Evolutionary conservation across 768 basidiomycete genomes (phyloP).

Genomic region (Paxillus involutus): DNA sequence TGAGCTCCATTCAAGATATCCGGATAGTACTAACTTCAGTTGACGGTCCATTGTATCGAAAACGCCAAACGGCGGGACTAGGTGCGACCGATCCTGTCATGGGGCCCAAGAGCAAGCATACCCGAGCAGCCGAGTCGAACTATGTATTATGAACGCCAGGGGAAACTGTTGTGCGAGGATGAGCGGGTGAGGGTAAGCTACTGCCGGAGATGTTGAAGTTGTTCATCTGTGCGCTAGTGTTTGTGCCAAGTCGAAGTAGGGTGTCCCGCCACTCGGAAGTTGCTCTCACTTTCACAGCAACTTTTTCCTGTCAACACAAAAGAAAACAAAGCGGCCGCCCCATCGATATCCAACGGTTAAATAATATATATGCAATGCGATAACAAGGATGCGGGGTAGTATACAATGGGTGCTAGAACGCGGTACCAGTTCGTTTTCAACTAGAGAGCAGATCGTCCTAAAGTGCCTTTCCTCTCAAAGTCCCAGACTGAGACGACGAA

Average conservation of each 20-base stretch:
- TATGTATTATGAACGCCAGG: background rate
- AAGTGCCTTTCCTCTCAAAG: constrained; percentile 15
- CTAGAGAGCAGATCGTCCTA: constrained; percentile 7
- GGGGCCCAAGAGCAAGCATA: background rate
- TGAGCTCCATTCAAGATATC: background rate
- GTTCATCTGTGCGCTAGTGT: background rate
- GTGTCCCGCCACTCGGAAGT: too few species aligned
- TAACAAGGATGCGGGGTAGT: constrained; percentile 13
- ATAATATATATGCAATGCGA: constrained; percentile 8
- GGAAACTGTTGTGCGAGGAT: background rate
- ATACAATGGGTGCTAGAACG: constrained; percentile 21
- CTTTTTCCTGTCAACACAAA: background rate
- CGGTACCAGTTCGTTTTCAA: background rate
- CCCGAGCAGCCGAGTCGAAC: background rate
- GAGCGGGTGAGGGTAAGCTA: background rate
- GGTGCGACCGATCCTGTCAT: background rate
- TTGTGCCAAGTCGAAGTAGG: too few species aligned
- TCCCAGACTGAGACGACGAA: constrained; percentile 27
- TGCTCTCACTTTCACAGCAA: background rate
- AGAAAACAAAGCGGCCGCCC: background rate
- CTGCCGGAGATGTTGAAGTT: background rate
- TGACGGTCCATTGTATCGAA: background rate
- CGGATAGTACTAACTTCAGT: background rate
- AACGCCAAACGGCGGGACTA: background rate
- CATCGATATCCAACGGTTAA: background rate